These are phyloP conservation scores for Cystoisospora suis DNA, from an alignment of 169 alveolate species.

Conservation along the genomic window DNA sequence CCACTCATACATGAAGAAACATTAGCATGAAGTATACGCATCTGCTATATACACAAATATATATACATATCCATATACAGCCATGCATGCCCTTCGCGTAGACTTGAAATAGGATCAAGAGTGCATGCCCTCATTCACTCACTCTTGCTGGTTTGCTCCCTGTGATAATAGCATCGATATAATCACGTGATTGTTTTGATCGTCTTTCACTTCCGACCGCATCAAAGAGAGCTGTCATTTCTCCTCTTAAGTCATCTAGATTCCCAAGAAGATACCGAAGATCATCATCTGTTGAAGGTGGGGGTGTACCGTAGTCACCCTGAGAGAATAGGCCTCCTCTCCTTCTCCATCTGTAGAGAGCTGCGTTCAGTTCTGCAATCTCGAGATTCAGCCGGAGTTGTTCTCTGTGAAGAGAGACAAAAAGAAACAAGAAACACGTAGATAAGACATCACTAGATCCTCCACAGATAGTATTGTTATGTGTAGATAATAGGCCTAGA, in stretches of 20 bases:
- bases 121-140: too few species aligned
- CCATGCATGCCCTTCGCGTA: too few species aligned
- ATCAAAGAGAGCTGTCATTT: neutral
- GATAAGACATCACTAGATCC: neutral
- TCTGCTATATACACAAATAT: neutral
- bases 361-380: neutral
- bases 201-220: neutral
- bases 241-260: neutral
- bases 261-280: neutral
- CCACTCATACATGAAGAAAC: too few species aligned
- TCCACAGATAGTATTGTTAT: too few species aligned
- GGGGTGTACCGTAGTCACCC: too few species aligned
- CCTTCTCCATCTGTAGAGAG: too few species aligned
- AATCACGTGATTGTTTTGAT: neutral
- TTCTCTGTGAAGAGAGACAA: neutral
- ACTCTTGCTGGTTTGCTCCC: neutral
- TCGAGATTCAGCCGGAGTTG: constrained; percentile 12
- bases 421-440: neutral
- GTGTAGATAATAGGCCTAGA: too few species aligned
- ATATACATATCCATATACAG: neutral
- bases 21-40: too few species aligned
- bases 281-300: too few species aligned
- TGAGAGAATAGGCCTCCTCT: too few species aligned
- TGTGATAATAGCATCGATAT: neutral
- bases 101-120: too few species aligned